phyloP scores from a whole-genome alignment of 495 filamentous ascomycete species.

The Daldinia grandis region DNA sequence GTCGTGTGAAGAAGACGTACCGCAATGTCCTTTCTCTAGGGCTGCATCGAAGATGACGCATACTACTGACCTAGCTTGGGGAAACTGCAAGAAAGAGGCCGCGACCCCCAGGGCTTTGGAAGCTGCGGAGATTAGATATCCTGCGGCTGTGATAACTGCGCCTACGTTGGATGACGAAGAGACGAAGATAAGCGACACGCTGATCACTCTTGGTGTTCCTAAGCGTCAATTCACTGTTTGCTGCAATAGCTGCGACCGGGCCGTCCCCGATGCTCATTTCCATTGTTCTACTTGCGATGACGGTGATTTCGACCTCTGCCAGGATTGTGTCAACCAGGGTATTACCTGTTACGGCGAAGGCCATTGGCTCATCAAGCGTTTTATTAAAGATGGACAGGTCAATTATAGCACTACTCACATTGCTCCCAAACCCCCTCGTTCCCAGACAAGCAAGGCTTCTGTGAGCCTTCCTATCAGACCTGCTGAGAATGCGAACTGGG shows the following conservation, averaged over 20 bases:
- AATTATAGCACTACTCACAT: slow-evolving; percentile 86
- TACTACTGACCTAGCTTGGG: slow-evolving; percentile 28
- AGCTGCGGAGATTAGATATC: slow-evolving; percentile 4
- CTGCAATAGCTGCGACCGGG: slow-evolving; percentile 87
- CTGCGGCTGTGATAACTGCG: not conserved
- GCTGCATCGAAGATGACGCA: slow-evolving; percentile 13
- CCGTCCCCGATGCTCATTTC: slow-evolving; percentile 84
- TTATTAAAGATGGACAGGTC: slow-evolving; percentile 78
- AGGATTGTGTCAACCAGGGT: slow-evolving; percentile 76
- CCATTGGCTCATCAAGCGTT: slow-evolving; percentile 96
- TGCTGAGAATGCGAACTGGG: slow-evolving; percentile 38
- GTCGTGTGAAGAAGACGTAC: not conserved
- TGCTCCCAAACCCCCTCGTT: slow-evolving; percentile 62
- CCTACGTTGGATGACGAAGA: not conserved
- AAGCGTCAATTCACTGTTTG: slow-evolving; percentile 69
- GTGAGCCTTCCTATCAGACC: slow-evolving; percentile 32
- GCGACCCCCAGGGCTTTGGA: not conserved
- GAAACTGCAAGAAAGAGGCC: slow-evolving; percentile 31
- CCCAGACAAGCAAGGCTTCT: slow-evolving; percentile 24
- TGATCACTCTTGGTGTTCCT: not conserved
- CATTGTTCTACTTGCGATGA: slow-evolving; percentile 93
- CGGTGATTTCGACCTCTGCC: slow-evolving; percentile 95
- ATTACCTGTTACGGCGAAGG: slow-evolving; percentile 75
- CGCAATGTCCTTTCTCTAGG: slow-evolving; percentile 22
- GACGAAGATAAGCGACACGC: not conserved